These are phyloP conservation scores for Emiliania huxleyi DNA, from an alignment of 78 protist species.

Conservation along the genomic window DNA sequence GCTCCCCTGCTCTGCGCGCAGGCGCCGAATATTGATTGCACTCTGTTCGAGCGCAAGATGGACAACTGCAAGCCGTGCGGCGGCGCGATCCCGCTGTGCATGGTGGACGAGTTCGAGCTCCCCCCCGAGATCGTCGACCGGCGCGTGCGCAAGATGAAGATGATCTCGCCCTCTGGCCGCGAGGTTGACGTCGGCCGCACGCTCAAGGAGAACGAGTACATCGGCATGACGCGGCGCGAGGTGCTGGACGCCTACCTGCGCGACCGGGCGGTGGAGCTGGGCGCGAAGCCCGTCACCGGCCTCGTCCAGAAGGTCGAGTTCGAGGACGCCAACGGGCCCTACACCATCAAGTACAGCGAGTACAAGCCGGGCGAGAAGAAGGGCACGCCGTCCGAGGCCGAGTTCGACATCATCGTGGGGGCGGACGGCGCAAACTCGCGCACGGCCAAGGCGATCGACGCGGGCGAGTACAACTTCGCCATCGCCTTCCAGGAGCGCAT, in stretches of 20 bases:
- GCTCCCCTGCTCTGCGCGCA: not conserved
- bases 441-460: constrained; percentile 55
- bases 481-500: constrained; percentile 64
- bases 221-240: constrained; percentile 58
- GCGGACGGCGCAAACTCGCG: constrained; percentile 61
- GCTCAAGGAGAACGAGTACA: constrained; percentile 46
- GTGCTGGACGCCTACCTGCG: constrained; percentile 47
- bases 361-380: not conserved
- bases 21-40: constrained; percentile 37
- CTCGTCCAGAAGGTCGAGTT: constrained; percentile 23
- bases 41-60: constrained; percentile 52
- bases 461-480: constrained; percentile 56
- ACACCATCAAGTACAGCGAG: constrained; percentile 29
- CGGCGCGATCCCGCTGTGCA: constrained; percentile 58
- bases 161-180: constrained; percentile 50
- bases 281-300: constrained; percentile 45
- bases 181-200: constrained; percentile 49
- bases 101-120: constrained; percentile 48
- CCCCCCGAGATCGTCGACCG: constrained; percentile 47
- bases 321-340: not conserved
- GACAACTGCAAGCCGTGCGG: constrained; percentile 59
- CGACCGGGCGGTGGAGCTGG: constrained; percentile 42
- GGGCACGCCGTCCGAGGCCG: constrained; percentile 25
- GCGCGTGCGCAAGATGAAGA: constrained; percentile 46
- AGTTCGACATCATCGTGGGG: constrained; percentile 40